phyloP scores from a whole-genome alignment of 2,329 filamentous ascomycete species.

The Diplodia corticola region DNA sequence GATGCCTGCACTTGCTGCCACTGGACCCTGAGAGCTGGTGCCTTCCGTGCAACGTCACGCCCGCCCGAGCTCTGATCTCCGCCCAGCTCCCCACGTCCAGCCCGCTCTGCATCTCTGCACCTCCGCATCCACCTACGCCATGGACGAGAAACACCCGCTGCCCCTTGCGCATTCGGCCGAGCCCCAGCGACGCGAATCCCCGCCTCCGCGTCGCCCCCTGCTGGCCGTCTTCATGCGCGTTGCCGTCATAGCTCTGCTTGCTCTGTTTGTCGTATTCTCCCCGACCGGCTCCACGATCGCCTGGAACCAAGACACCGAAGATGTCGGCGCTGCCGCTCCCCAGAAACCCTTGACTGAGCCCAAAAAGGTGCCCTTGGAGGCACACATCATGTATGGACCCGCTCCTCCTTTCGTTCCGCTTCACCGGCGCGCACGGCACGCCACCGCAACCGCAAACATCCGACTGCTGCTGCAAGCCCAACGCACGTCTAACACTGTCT shows the following conservation, averaged over 20 bases:
- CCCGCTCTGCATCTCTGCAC: neutral
- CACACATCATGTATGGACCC: constrained; percentile 74
- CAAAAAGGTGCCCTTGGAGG: constrained; percentile 72
- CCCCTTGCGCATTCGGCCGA: neutral
- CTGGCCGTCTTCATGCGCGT: constrained; percentile 31
- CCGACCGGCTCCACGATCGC: neutral
- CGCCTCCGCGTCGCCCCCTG: constrained; percentile 25
- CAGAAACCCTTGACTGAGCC: neutral
- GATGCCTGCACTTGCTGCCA: neutral
- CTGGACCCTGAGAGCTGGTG: neutral
- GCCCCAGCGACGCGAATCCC: neutral
- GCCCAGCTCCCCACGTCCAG: neutral
- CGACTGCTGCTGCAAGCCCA: neutral
- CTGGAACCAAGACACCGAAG: neutral
- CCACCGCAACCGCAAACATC: neutral
- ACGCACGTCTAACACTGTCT: neutral
- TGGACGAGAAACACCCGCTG: constrained; percentile 17
- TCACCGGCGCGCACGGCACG: neutral
- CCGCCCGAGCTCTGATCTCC: neutral
- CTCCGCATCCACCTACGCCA: neutral
- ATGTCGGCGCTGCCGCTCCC: neutral
- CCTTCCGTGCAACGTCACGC: neutral
- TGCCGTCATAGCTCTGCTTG: constrained; percentile 31
- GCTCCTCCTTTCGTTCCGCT: constrained; percentile 24
- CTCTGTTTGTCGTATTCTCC: constrained; percentile 34